Evolutionary conservation across 176 grass and related monocot genomes (phyloP), one percentile per base, ranked within the genome.

Genomic region (Phyllostachys edulis): DNA sequence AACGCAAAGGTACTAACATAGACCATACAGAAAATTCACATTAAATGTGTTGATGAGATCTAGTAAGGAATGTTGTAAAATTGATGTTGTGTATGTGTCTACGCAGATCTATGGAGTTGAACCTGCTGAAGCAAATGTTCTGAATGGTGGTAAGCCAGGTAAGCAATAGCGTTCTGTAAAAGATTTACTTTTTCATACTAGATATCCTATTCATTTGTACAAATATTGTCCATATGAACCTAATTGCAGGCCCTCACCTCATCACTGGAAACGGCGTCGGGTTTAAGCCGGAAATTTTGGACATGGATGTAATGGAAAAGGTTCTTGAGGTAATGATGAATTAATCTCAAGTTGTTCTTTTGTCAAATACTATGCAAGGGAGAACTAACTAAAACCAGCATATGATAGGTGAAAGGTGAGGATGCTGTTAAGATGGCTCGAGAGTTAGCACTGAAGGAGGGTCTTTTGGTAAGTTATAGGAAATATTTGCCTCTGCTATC

Each of bases 271-370:
- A 94, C 62, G 90, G 92, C 69, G 92, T 97, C 37, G 94, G 94
- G 32, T 97, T 97, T 68, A 97, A 97, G 85, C 40, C 40, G 0
- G 6, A 18, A 54, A 54, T 20, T 51, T 84, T 98, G 82, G 91
- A 95, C 72, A 98, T 95, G 92, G 91, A 98, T 89, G 65, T 98
- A 34, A 95, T 98, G 92, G 92, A 98, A 18, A 78, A 94, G 86
- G 93, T 98, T 90, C 87, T 94, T 29, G 93, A 98, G 91, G 93
- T 89, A 92, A 83, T 17, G 55, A n/a, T 68, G 6, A 68, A 71
- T 38, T 15, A 39, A 63, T 26, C 29, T 56, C 6, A 7, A 21
- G 0, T n/a, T 38, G 2, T 63, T 84, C 8, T 78, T 5, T 23
- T 37, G 2, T 26, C 46, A 4, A 70, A 71, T 38, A 54, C 20